These are phyloP conservation scores for Penicillium argentinense DNA, from an alignment of 495 filamentous ascomycete genomes.

Conservation along the genomic window DNA sequence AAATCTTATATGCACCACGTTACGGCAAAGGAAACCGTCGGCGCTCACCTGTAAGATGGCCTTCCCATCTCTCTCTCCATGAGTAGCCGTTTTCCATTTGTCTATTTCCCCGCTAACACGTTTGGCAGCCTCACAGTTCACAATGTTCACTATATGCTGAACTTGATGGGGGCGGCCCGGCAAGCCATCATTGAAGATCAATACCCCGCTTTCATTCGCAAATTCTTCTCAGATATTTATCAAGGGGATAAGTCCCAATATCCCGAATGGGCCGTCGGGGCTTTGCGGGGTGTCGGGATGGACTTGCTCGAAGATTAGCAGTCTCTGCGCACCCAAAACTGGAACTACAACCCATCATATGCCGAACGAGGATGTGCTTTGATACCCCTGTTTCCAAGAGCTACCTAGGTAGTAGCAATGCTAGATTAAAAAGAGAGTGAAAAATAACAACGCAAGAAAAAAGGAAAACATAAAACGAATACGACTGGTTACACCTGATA, in stretches of 20 bases:
- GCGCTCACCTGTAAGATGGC: conserved; percentile 71
- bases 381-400: too few species aligned
- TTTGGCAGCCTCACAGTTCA: conserved; percentile 73
- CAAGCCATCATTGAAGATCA: conserved; percentile 79
- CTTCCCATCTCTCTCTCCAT: not conserved
- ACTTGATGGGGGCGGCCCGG: conserved; percentile 72
- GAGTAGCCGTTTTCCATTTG: not conserved
- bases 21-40: conserved; percentile 90
- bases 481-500: too few species aligned
- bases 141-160: conserved; percentile 88
- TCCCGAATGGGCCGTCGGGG: conserved; percentile 81
- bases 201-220: conserved; percentile 74
- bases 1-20: conserved; percentile 89
- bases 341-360: not conserved
- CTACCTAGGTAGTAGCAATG: too few species aligned
- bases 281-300: conserved; percentile 80
- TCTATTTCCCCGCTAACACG: conserved; percentile 11
- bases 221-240: conserved; percentile 76
- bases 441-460: too few species aligned
- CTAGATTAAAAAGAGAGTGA: too few species aligned
- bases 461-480: too few species aligned
- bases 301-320: conserved; percentile 59
- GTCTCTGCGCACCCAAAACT: not conserved
- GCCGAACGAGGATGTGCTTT: too few species aligned
- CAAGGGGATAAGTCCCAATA: conserved; percentile 62